Evolutionary conservation across 2,329 filamentous ascomycete genomes (phyloP).

Genomic region (Claviceps cyperi): DNA sequence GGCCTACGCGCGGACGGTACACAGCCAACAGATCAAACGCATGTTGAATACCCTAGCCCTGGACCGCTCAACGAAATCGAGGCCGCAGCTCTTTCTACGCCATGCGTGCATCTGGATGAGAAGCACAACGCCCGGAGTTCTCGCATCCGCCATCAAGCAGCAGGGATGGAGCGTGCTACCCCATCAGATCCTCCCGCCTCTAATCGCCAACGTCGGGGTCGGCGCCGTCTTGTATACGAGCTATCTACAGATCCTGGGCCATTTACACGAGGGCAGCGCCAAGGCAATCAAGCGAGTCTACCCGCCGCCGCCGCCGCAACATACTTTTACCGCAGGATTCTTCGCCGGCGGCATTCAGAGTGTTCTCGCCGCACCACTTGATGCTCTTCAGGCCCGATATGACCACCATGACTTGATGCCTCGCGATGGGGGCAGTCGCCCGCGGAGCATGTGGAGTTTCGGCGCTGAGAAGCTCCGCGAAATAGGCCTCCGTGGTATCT

Average conservation of each 20-base stretch:
- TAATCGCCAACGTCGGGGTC: constrained; percentile 60
- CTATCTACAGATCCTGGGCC: constrained; percentile 56
- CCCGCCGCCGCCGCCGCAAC: constrained; percentile 47
- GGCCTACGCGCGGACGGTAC: constrained; percentile 40
- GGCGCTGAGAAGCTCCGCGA: constrained; percentile 48
- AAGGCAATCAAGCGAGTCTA: constrained; percentile 47
- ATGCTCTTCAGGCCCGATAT: constrained; percentile 62
- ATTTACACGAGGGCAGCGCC: constrained; percentile 49
- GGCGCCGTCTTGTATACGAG: constrained; percentile 62
- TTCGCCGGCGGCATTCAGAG: constrained; percentile 57
- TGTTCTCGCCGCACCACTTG: constrained; percentile 57
- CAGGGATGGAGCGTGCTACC: constrained; percentile 62
- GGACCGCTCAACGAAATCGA: constrained; percentile 18
- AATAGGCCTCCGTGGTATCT: constrained; percentile 58
- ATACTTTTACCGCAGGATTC: constrained; percentile 57
- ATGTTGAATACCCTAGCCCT: constrained; percentile 22
- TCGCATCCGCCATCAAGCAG: constrained; percentile 51
- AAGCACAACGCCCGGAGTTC: constrained; percentile 54
- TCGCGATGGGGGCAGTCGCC: constrained; percentile 24
- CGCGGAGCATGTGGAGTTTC: constrained; percentile 60
- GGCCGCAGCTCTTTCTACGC: constrained; percentile 18
- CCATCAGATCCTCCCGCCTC: constrained; percentile 61
- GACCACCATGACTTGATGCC: constrained; percentile 39
- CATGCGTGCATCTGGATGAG: constrained; percentile 37
- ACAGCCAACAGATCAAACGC: constrained; percentile 29